Percentiles rank a stretch among this genome's conserved stretches.
These are phyloP conservation scores for Fragilaria crotonensis DNA, from an alignment of 108 stramenopile species.

Conservation along the genomic window DNA sequence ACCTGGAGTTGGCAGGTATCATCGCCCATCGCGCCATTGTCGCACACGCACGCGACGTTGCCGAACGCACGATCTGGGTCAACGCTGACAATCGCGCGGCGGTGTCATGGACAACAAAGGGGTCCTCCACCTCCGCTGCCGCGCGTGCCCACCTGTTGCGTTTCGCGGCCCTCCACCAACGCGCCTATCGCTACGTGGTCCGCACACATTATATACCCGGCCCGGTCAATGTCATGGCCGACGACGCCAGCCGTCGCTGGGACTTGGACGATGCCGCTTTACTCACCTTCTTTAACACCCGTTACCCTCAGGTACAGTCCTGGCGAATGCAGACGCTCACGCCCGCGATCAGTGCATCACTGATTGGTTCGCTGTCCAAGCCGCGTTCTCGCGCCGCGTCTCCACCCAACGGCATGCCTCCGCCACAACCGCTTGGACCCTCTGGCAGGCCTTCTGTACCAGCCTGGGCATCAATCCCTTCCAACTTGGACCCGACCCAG, in stretches of 20 bases:
- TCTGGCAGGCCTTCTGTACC: conserved; percentile 6
- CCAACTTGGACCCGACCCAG: conserved; percentile 12
- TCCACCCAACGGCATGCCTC: neutral
- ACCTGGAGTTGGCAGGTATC: conserved; percentile 13
- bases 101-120: conserved; percentile 6
- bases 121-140: neutral
- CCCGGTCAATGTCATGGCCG: too few relatives aligned
- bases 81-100: conserved; percentile 11
- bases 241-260: conserved; percentile 11
- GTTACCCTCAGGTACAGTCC: conserved; percentile 4
- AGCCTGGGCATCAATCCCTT: too few relatives aligned
- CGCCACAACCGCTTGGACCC: neutral
- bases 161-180: conserved; percentile 5
- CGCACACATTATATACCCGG: conserved; percentile 32
- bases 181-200: conserved; percentile 6
- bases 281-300: conserved; percentile 4
- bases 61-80: neutral
- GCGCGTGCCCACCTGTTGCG: conserved; percentile 9
- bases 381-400: conserved; percentile 5
- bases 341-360: conserved; percentile 1
- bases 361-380: conserved; percentile 8
- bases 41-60: conserved; percentile 9
- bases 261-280: conserved; percentile 1
- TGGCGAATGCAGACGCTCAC: neutral
- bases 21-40: conserved; percentile 12